These are phyloP conservation scores for Chrysanthemum makinoi DNA, from an alignment of 129 eudicot species.

Conservation along the genomic window DNA sequence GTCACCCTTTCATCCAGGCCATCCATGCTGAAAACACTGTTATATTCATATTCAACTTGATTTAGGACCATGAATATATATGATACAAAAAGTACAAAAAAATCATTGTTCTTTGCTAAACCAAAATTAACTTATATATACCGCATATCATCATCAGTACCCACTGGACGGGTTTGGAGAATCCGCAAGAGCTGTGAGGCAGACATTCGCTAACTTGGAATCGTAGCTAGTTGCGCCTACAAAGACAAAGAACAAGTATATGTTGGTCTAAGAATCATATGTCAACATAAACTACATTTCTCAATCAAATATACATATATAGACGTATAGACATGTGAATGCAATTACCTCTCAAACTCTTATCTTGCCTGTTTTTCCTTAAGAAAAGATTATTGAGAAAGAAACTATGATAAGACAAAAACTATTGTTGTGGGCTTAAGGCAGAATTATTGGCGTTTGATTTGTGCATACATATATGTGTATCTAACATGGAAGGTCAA, in stretches of 20 bases:
- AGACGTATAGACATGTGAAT: no score
- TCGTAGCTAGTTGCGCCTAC: not conserved
- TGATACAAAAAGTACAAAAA: not conserved
- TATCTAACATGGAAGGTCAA: not conserved
- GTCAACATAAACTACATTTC: no score
- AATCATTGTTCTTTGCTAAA: not conserved
- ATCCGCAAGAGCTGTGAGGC: constrained; percentile 62
- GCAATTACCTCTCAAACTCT: no score
- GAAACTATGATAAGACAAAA: no score
- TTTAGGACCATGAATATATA: constrained; percentile 25
- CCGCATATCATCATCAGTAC: constrained; percentile 40
- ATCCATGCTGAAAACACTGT: constrained; percentile 39
- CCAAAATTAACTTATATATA: constrained; percentile 10
- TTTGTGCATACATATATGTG: no score
- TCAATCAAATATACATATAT: no score
- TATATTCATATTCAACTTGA: constrained; percentile 25
- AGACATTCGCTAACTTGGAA: constrained; percentile 39
- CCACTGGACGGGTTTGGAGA: constrained; percentile 46
- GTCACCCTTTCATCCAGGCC: constrained; percentile 21
- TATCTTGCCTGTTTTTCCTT: no score
- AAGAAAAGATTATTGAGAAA: no score
- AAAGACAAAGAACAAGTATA: not conserved
- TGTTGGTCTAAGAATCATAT: no score
- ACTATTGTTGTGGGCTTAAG: no score
- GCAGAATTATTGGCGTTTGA: no score